phyloP scores from a whole-genome alignment of 805 yeast species.

The Wickerhamomyces chambardii region DNA sequence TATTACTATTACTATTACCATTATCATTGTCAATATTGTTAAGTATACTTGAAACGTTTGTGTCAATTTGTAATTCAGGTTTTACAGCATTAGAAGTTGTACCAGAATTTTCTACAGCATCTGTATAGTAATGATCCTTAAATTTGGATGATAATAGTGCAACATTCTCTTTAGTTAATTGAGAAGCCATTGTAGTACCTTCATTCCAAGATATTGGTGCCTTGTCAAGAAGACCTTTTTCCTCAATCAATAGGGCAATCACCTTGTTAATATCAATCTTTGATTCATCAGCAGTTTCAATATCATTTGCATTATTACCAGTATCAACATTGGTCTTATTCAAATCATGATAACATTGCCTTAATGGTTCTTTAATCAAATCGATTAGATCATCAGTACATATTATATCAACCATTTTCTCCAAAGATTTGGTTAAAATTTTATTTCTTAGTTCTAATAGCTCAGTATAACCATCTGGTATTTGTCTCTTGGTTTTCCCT shows the following conservation, averaged over 20 bases:
- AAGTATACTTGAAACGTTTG: too few species aligned
- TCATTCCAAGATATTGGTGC: neutral
- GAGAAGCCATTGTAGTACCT: neutral
- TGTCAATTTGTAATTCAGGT: too few species aligned
- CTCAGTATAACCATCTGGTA: constrained; percentile 56
- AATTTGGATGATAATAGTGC: neutral
- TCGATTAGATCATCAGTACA: neutral
- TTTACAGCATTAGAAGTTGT: too few species aligned
- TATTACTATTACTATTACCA: neutral
- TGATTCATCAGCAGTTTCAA: neutral
- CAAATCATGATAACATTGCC: neutral
- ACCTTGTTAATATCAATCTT: neutral
- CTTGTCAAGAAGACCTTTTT: neutral
- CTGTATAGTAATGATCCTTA: neutral
- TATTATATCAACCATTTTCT: neutral
- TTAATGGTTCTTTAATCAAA: neutral
- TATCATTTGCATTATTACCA: neutral
- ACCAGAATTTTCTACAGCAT: too few species aligned
- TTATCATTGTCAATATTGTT: too few species aligned
- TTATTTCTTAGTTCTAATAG: constrained; percentile 49
- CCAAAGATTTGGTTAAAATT: constrained; percentile 29
- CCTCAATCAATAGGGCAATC: neutral
- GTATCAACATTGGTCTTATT: neutral
- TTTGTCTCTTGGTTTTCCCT: constrained; percentile 37
- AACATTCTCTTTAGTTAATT: neutral